Evolutionary conservation across 2,329 filamentous ascomycete genomes (phyloP).

Genomic region (Cordyceps javanica): DNA sequence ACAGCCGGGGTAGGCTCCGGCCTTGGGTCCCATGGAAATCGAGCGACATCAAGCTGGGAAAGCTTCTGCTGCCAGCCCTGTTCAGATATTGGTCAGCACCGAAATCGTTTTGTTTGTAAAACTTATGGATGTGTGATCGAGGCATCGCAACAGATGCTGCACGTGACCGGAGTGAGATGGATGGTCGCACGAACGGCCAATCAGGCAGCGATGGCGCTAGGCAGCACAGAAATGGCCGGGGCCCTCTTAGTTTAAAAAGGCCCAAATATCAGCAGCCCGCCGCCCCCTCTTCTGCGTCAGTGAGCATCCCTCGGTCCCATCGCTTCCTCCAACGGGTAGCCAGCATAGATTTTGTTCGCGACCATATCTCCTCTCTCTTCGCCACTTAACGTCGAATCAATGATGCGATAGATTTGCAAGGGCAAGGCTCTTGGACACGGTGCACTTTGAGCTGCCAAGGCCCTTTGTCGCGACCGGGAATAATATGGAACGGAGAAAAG

Average conservation of each 20-base stretch:
- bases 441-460: neutral
- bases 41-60: conserved; percentile 73
- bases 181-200: conserved; percentile 2
- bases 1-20: conserved; percentile 52
- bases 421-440: conserved; percentile 2
- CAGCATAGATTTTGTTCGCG: neutral
- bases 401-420: neutral
- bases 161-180: neutral
- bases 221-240: conserved; percentile 20
- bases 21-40: conserved; percentile 93
- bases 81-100: conserved; percentile 12
- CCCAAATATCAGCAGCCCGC: conserved; percentile 46
- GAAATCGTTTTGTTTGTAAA: neutral
- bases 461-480: neutral
- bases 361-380: neutral
- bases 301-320: conserved; percentile 4
- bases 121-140: conserved; percentile 1
- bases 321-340: neutral
- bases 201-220: conserved; percentile 13
- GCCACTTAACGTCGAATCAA: neutral
- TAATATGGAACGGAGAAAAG: neutral
- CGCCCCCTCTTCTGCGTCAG: conserved; percentile 11
- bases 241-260: conserved; percentile 42
- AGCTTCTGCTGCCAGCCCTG: conserved; percentile 95
- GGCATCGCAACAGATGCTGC: neutral